Base-by-base conservation (phyloP, 331 rosid species). In the Erythrophleum ivorense region DNA sequence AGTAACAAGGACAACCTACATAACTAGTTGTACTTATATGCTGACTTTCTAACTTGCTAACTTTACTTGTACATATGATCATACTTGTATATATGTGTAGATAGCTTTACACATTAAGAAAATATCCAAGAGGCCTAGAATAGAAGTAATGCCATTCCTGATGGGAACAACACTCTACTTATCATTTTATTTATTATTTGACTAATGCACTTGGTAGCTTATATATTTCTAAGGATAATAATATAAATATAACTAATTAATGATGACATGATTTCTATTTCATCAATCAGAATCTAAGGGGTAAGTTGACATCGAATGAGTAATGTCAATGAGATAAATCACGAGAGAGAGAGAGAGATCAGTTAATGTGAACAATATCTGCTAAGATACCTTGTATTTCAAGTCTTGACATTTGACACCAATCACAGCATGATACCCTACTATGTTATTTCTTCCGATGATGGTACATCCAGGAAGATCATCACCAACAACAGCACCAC, bases 401-500 rank as follows among this genome's bases (percentile, higher is more conserved):
- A 93, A 34, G 86, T 92, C 97, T 85, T 95, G 99, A 85, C 97
- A 91, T 88, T 87, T 91, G 63, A 93, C 81, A 71, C 99, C 98
- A 80, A 93, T 67, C 78, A 92, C 97, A 41, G 97, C 97, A 91
- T 95, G 95, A 85, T 93, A 89, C 16, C 99, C 99, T 68, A 95
- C 87, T 63, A 67, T 76, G 89, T 95, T 95, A 85, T 93, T 89
- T 83, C 85, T 86, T 72, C 98, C 98, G 36, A 95, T 75, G 84
- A 89, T 57, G 24, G 97, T 93, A 65, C 73, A 80, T 69, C 99
- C 99, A 18, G 97, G 97, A 90, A 86, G 84, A 78, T 91, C 94
- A 77, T 95, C 98, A 45, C 99, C 98, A 78, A 95, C 92, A 78
- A 95, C 82, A 77, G 99, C 97, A 74, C 99, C 99, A 85, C 99